Conservation (phyloP, 441 rosid species). For the Adansonia gregorii region DNA sequence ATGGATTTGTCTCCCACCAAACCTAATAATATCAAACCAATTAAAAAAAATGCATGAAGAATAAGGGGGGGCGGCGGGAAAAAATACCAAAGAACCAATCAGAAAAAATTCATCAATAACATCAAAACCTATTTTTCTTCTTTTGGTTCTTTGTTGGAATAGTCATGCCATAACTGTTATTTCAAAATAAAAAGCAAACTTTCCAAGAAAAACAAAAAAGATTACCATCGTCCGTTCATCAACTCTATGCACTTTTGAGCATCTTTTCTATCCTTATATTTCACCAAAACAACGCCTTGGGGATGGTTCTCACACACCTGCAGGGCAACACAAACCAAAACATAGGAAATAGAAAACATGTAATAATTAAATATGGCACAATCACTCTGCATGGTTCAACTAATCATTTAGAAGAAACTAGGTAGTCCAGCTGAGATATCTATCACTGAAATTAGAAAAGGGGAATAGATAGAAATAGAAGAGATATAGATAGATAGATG, state of each 20-base stretch:
- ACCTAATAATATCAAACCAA: slow-evolving; percentile 49
- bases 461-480: neutral
- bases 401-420: slow-evolving; percentile 4
- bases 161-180: neutral
- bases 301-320: slow-evolving; percentile 94
- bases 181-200: neutral
- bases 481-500: neutral
- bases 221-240: slow-evolving; percentile 95
- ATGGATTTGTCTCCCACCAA: slow-evolving; percentile 79
- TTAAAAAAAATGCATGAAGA: neutral
- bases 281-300: slow-evolving; percentile 86
- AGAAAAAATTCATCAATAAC: neutral
- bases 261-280: slow-evolving; percentile 83
- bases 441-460: neutral
- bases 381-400: slow-evolving; percentile 1
- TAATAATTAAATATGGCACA: neutral
- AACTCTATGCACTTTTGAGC: slow-evolving; percentile 84
- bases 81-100: neutral
- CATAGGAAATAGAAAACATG: slow-evolving; percentile 7
- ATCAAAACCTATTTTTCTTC: neutral
- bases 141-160: neutral
- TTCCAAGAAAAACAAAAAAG: neutral
- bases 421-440: neutral
- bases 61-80: too few species aligned
- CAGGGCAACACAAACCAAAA: slow-evolving; percentile 28